Conservation (phyloP, 495 filamentous ascomycete species). For the Podospora tetraspora region DNA sequence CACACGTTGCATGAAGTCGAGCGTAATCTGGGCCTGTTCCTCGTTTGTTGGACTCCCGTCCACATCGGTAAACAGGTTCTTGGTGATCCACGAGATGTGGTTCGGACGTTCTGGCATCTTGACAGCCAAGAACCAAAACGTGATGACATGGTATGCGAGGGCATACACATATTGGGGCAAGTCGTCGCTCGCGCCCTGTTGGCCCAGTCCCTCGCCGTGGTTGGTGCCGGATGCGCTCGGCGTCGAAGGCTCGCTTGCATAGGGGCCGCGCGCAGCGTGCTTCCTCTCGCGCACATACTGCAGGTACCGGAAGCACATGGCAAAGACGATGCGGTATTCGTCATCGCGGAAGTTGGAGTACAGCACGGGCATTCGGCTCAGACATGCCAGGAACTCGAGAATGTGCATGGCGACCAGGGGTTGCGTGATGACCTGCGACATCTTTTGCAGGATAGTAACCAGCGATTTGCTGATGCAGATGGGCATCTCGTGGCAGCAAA, state of each 20-base stretch:
- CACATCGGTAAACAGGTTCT: slow-evolving; percentile 70
- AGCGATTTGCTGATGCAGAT: slow-evolving; percentile 74
- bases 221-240: slow-evolving; percentile 26
- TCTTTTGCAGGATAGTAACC: slow-evolving; percentile 77
- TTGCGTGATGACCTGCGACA: slow-evolving; percentile 93
- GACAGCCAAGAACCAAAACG: slow-evolving; percentile 91
- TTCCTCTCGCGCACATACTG: slow-evolving; percentile 57
- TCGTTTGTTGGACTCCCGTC: slow-evolving; percentile 72
- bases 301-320: slow-evolving; percentile 87
- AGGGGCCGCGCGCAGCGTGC: slow-evolving; percentile 34
- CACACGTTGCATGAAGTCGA: slow-evolving; percentile 93
- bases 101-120: slow-evolving; percentile 76
- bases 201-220: slow-evolving; percentile 18
- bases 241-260: slow-evolving; percentile 29
- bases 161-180: slow-evolving; percentile 88
- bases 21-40: slow-evolving; percentile 86
- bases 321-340: slow-evolving; percentile 87
- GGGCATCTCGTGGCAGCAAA: slow-evolving; percentile 91
- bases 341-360: slow-evolving; percentile 83
- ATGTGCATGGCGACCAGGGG: slow-evolving; percentile 87
- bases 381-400: slow-evolving; percentile 81
- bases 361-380: slow-evolving; percentile 78
- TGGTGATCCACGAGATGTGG: slow-evolving; percentile 89
- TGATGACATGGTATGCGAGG: slow-evolving; percentile 89
- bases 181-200: slow-evolving; percentile 49